Conservation (phyloP, 1,284 basidiomycete species). For the Ustilago lituana region DNA sequence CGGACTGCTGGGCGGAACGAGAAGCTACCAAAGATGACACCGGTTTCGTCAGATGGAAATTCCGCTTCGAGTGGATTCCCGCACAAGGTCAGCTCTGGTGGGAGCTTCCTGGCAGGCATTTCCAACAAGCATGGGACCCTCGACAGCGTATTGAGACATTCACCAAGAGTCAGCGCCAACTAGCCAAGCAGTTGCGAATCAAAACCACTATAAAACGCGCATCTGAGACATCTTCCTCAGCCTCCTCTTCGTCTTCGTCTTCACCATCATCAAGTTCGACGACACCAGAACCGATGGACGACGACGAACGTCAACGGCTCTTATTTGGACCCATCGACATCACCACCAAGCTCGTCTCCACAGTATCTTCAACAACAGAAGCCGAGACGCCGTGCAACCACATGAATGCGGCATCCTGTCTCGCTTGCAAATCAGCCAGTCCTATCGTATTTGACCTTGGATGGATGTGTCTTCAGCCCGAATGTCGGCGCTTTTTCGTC, state of each 20-base stretch:
- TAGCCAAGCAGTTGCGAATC: slow-evolving; percentile 11
- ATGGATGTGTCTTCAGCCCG: slow-evolving; percentile 42
- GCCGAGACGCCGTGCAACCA: slow-evolving; percentile 11
- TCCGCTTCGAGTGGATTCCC: slow-evolving; percentile 50
- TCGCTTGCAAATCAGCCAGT: slow-evolving; percentile 7
- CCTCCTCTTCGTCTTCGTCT: not conserved
- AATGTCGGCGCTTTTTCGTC: slow-evolving; percentile 37
- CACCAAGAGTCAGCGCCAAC: slow-evolving; percentile 10
- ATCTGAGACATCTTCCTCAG: not conserved
- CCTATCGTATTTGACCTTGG: slow-evolving; percentile 29
- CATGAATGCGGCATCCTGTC: slow-evolving; percentile 17
- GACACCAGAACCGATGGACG: not conserved
- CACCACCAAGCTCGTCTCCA: slow-evolving; percentile 12
- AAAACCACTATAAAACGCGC: not conserved
- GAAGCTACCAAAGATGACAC: slow-evolving; percentile 2
- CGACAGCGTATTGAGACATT: slow-evolving; percentile 16
- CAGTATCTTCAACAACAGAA: not conserved
- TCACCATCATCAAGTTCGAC: not conserved
- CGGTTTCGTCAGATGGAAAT: slow-evolving; percentile 49
- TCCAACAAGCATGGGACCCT: slow-evolving; percentile 17
- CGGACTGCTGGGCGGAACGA: slow-evolving; percentile 47
- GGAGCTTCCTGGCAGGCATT: slow-evolving; percentile 8
- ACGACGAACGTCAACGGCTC: slow-evolving; percentile 4
- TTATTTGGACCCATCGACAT: slow-evolving; percentile 12
- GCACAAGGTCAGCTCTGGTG: slow-evolving; percentile 50